Evolutionary conservation across 2,329 filamentous ascomycete species (phyloP).

Genomic region (Cladosporium velox): DNA sequence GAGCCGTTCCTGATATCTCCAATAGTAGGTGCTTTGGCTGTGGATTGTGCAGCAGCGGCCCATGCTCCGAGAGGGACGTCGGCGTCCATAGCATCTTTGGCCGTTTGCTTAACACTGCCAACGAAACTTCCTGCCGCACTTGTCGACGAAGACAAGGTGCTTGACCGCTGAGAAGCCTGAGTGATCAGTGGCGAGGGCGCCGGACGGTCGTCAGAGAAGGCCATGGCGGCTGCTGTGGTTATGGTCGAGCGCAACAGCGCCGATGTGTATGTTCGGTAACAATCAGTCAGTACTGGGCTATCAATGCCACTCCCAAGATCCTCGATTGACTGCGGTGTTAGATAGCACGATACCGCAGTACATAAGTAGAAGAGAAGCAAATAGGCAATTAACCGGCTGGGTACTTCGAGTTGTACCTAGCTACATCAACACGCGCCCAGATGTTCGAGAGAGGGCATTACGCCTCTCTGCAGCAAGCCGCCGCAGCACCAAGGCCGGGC

Average conservation of each 20-base stretch:
- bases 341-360: background rate
- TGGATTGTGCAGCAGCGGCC: constrained; percentile 47
- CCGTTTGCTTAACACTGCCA: constrained; percentile 15
- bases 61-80: constrained; percentile 45
- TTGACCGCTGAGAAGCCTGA: background rate
- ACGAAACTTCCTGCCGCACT: constrained; percentile 16
- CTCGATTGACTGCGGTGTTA: background rate
- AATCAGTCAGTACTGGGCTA: constrained; percentile 6
- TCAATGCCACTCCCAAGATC: background rate
- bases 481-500: constrained; percentile 3
- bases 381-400: background rate
- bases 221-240: constrained; percentile 1
- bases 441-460: constrained; percentile 9
- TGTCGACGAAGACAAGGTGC: background rate
- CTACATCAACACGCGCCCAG: background rate
- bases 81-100: constrained; percentile 19
- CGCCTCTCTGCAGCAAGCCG: constrained; percentile 1
- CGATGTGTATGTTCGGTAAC: background rate
- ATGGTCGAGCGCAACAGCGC: constrained; percentile 5
- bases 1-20: constrained; percentile 43
- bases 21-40: constrained; percentile 46
- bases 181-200: constrained; percentile 4
- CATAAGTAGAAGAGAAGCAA: background rate
- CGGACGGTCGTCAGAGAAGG: constrained; percentile 7
- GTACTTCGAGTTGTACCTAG: background rate